Conservation (phyloP, 78 protist species). For the Paratrimastix pyriformis region DNA sequence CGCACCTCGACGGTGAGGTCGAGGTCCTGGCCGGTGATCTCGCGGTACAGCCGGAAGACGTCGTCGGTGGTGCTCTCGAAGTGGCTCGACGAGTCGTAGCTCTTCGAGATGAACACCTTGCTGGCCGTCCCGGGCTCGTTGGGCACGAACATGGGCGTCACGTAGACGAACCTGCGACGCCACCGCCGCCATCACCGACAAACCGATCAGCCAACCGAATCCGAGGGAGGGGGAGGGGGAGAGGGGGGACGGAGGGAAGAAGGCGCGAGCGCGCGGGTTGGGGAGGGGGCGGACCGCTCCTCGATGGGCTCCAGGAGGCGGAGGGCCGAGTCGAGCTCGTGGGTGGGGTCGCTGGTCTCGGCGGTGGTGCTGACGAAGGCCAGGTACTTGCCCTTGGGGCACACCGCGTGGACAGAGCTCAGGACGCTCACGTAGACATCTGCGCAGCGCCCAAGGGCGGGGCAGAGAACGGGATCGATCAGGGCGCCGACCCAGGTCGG, state of each 20-base stretch:
- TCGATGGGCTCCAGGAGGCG: slow-evolving; percentile 65
- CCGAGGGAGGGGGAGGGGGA: neutral
- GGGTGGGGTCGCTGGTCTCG: slow-evolving; percentile 77
- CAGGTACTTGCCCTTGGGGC: slow-evolving; percentile 77
- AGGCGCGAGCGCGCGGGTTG: neutral
- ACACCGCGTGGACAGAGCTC: slow-evolving; percentile 69
- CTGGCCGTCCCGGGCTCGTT: neutral
- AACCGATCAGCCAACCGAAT: neutral
- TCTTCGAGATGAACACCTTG: slow-evolving; percentile 38
- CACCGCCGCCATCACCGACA: neutral
- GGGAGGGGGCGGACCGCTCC: slow-evolving; percentile 12
- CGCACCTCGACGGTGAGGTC: too few relatives aligned
- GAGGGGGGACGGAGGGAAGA: neutral
- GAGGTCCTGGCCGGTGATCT: slow-evolving; percentile 45
- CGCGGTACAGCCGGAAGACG: slow-evolving; percentile 54
- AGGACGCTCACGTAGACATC: slow-evolving; percentile 82
- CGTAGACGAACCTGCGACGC: slow-evolving; percentile 10
- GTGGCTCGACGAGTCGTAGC: slow-evolving; percentile 78
- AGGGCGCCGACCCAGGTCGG: too few relatives aligned
- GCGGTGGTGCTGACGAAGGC: slow-evolving; percentile 66
- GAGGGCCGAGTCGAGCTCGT: slow-evolving; percentile 79
- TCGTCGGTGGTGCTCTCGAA: slow-evolving; percentile 71
- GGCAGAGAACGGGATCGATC: too few relatives aligned
- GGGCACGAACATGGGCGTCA: slow-evolving; percentile 16
- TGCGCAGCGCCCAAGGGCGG: slow-evolving; percentile 9